phyloP scores from a whole-genome alignment of 768 basidiomycete species.

The Amyloporia xantha region DNA sequence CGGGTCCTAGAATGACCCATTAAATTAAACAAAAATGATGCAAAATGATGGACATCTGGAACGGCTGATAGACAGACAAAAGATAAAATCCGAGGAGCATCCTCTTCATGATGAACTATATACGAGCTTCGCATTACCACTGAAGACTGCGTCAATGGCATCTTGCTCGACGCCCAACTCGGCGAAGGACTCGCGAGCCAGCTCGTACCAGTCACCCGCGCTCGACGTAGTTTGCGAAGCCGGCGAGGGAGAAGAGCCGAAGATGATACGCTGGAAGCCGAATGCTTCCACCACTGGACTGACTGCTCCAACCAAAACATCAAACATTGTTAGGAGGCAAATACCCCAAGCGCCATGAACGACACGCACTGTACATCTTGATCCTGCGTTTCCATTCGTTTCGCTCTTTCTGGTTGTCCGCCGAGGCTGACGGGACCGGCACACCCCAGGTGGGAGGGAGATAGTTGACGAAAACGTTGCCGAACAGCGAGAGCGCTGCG shows the following conservation, averaged over 20 bases:
- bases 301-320: conserved; percentile 35
- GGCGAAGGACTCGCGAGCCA: conserved; percentile 71
- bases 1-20: no score
- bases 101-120: neutral
- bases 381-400: conserved; percentile 61
- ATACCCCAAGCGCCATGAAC: neutral
- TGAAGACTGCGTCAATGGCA: conserved; percentile 69
- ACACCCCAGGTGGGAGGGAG: conserved; percentile 71
- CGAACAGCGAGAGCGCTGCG: conserved; percentile 68
- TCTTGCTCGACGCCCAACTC: conserved; percentile 78
- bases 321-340: neutral
- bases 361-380: conserved; percentile 77
- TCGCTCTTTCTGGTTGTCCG: conserved; percentile 39
- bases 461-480: conserved; percentile 67
- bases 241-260: conserved; percentile 66
- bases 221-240: conserved; percentile 39
- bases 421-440: conserved; percentile 32
- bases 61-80: no score
- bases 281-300: conserved; percentile 82
- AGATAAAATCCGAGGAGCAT: no score
- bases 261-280: conserved; percentile 76
- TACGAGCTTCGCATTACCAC: conserved; percentile 37
- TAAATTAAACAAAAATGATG: no score
- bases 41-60: no score
- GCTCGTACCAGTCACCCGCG: conserved; percentile 72